Evolutionary conservation across 202 grass and related monocot genomes (phyloP).

Genomic region (Elaeis oleifera): DNA sequence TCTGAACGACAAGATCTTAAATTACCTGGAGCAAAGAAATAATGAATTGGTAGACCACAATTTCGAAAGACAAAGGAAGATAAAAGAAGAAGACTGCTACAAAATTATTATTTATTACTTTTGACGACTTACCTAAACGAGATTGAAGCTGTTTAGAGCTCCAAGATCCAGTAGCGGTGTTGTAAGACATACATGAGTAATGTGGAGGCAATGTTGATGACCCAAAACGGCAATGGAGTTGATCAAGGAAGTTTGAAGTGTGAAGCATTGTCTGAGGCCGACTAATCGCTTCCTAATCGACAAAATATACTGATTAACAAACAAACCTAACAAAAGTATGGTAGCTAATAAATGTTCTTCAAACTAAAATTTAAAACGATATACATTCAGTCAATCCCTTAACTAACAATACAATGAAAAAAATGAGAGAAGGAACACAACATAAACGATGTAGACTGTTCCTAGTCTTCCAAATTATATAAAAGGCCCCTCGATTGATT

Average conservation of each 20-base stretch:
- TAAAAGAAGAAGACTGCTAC: too few species aligned
- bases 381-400: too few species aligned
- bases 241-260: not conserved
- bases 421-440: too few species aligned
- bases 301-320: too few species aligned
- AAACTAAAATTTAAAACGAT: too few species aligned
- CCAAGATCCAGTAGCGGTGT: not conserved
- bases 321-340: too few species aligned
- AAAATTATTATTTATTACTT: not conserved
- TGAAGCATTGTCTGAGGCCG: not conserved
- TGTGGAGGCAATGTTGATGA: not conserved
- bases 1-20: not conserved
- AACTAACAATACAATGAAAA: too few species aligned
- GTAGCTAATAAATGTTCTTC: too few species aligned
- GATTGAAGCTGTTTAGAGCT: not conserved
- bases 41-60: not conserved
- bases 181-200: not conserved
- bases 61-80: not conserved
- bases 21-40: not conserved
- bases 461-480: too few species aligned
- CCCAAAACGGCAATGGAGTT: not conserved
- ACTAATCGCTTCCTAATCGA: too few species aligned
- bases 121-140: not conserved
- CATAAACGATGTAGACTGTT: too few species aligned
- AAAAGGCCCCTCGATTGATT: too few species aligned